Evolutionary conservation across 1,284 basidiomycete genomes (phyloP), one percentile per base, ranked within the genome.

Genomic region (Schizophyllum amplum): DNA sequence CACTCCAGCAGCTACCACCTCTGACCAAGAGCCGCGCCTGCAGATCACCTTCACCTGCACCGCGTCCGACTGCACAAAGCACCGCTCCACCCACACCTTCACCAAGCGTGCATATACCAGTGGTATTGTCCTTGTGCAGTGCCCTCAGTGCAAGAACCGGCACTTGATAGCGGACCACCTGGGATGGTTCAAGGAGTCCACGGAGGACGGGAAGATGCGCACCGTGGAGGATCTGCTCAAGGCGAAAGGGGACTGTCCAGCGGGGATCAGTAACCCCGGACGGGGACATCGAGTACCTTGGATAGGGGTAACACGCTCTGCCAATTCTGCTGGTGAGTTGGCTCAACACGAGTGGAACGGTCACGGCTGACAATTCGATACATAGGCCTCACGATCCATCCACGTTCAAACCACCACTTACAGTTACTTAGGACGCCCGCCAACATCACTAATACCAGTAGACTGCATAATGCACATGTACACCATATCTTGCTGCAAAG

Each of bases 91-190:
- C 9, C 96, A 98, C 66, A 82, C 92, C 61, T 98, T 98, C 68
- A 82, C 89, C 9, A 90, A 86, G 68, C 79, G 84, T 33, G 83
- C 90, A 24, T 99, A 98, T 70, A 81, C 88, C 65, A 83, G 80
- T 52, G 96, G 96, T 0, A 89, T 98, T 56, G 95, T 98, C 1
- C 76, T 99, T 26, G 84, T 98, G 0, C 84, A 96, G 67, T 98
- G 96, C 72, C 94, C 95, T 1, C 82, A 82, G 17, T 98, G 96
- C 72, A 85, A 91, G 66, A 94, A 92, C 67, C 91, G 91, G 51
- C 91, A 93, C 71, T 74, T 93, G 20, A 93, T 94, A 66, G 94
- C 94, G 6, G 94, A 97, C 68, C 86, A 97, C 66, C 71, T 97
- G 15, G 92, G 91, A 1, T 97, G 94, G 94, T 97, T 97, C 75